Evolutionary conservation across 768 basidiomycete genomes (phyloP), one percentile per base, ranked within the genome.

Genomic region (Rhizopogon rudus): DNA sequence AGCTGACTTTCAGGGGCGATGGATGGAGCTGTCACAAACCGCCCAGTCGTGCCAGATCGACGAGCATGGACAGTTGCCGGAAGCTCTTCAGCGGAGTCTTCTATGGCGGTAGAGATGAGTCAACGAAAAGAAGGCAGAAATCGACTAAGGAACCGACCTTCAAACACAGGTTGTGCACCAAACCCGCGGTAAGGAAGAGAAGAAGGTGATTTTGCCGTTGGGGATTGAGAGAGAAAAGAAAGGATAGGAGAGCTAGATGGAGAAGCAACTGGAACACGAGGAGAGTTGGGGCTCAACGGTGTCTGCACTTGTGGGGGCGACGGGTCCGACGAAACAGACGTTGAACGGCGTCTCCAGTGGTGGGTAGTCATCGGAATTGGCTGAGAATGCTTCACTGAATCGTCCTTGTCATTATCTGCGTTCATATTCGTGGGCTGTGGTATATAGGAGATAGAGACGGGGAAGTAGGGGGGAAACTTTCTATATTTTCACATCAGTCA

Each of bases 231-330:
- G 41, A 89, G 67, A 69, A 87, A 86, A 66, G 86, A 84, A 49
- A 91, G 70, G 52, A 90, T 85, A 44, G 89, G 89, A 3, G 88
- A 88, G 5, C 76, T 77, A 6, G 81, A 79, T 6, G 87, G 81
- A 4, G 84, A 82, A 5, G 77, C 71, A 9, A 77, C 64, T 6
- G 76, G 71, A 45, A 83, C 63, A 44, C 75, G 75, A 3, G 79
- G 74, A 2, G 73, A 70, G 10, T 67, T 60, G 2, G 71, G 59
- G 9, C 75, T 73, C 44, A 74, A 65, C 22, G 84, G 86, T 3
- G 83, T 83, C 40, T 73, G 73, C 20, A 79, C 67, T 40, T 81
- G 79, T 2, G 77, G 76, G 12, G 81, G 74, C 1, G 85, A 81
- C 0, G 84, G 81, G 39, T 75, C 71, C 0, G 86, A 87, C 6